Base-by-base conservation (phyloP, 2,329 filamentous ascomycete species). In the Thermoascus crustaceus region DNA sequence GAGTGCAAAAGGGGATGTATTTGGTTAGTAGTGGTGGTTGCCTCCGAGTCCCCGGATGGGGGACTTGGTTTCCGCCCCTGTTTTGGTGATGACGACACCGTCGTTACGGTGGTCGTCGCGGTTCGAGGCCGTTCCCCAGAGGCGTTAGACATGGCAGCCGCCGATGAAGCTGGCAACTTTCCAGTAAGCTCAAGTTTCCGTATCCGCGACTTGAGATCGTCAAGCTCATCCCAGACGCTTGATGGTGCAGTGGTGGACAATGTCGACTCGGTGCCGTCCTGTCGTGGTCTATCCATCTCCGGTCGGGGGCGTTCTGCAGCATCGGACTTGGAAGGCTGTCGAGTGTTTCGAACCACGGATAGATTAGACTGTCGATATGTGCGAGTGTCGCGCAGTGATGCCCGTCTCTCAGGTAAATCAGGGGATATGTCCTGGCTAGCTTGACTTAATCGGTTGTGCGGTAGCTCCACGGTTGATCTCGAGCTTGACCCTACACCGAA, bases 171-270 rank as follows among this genome's bases (percentile, higher is more conserved):
- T 0, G 88, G 87, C 21, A 91, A 67, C 60, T 93, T 94, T 39
- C 88, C 88, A 2, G 85, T 93, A 47, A 93, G 63, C 58, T 96
- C 91, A 7, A 98, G 73, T 41, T 86, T 84, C 48, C 85, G 80
- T 49, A 98, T 94, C 19, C 91, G 78, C 25, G 85, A 91, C 58
- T 96, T 96, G 30, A 98, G 67, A 45, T 96, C 91, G 49, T 96
- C 91, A 18, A 98, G 66, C 60, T 98, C 91, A 55, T 96, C 91
- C 91, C 91, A 98, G 2, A 98, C 85, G 0, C 87, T 95, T 2
- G 87, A 93, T 8, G 88, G 85, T 1, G 85, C 86, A 1, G 82
- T 87, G 1, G 85, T 91, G 0, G 91, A 96, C 21, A 83, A 73
- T 0, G 83, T 89, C 0, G 91, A 96, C 50, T 91, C 86, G 0